Evolutionary conservation across 2,329 filamentous ascomycete species (phyloP), one percentile per base, ranked within the genome.

Genomic region (Botrytis cinerea): DNA sequence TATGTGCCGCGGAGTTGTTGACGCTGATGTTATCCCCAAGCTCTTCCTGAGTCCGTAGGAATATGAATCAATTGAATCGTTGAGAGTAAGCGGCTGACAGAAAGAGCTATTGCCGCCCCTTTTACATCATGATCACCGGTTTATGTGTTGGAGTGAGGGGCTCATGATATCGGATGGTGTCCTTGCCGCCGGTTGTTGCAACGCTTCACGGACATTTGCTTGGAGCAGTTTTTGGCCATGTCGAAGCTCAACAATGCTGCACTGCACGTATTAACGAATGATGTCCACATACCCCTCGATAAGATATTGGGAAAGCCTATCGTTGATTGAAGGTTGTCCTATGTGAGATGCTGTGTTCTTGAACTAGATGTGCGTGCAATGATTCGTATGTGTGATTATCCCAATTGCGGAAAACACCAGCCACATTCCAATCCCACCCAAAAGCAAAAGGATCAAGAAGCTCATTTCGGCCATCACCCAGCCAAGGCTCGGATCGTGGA

Each of bases 161-260:
- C 51, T 12, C 32, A 43, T 40, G 43, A 43, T 40, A 68, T 54
- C 35, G 57, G 16, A 57, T 38, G 32, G 66, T 51, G 66, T 32
- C 35, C 35, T 68, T 68, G 48, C 48, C 48, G 48, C 48, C 18
- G 35, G 57, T 22, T 25, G 16, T 57, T 10, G 25, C n/a, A 57
- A 68, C 64, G 48, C 35, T 68, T 40, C 46, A 57, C 64, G 18
- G 25, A 48, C 35, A 28, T 40, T 68, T 40, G 35, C 57, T 57
- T 57, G 48, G 54, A 35, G 16, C 54, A 43, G 48, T 35, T 32
- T 20, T 40, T 43, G 35, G 62, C 18, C 35, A 38, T n/a, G 16
- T 68, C 48, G 46, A 40, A 68, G 48, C 66, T 63, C 43, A 64
- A 48, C 43, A 43, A n/a, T 68, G 14, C 35, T 68, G 35, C 35